Evolutionary conservation across 2,329 filamentous ascomycete genomes (phyloP).

Genomic region (Cyphellophora europaea): DNA sequence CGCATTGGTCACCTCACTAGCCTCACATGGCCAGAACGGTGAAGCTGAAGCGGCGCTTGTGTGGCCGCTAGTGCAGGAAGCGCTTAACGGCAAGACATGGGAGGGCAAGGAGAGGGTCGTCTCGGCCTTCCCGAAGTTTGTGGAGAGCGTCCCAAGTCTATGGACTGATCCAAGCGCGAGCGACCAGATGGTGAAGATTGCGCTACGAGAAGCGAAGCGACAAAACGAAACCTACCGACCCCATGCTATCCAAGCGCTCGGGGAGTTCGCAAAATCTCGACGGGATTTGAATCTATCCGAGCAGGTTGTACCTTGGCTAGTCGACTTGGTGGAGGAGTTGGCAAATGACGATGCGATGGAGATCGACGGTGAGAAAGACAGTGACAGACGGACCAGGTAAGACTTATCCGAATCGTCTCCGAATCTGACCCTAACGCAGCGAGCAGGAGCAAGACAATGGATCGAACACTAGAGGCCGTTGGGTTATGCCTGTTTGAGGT

Average conservation of each 20-base stretch:
- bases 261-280: conserved; percentile 59
- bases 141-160: conserved; percentile 52
- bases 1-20: conserved; percentile 58
- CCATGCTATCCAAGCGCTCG: conserved; percentile 63
- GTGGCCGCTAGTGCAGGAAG: conserved; percentile 78
- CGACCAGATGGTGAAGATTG: conserved; percentile 65
- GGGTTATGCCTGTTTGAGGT: conserved; percentile 16
- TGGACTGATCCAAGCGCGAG: conserved; percentile 49
- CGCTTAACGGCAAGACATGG: conserved; percentile 83
- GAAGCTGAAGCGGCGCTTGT: conserved; percentile 52
- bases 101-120: conserved; percentile 81
- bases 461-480: conserved; percentile 10
- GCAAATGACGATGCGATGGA: conserved; percentile 54
- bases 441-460: conserved; percentile 5
- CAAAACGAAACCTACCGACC: conserved; percentile 80
- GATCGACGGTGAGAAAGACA: conserved; percentile 42
- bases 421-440: conserved; percentile 8
- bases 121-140: conserved; percentile 68
- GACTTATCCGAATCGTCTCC: conserved; percentile 1
- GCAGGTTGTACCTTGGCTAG: conserved; percentile 44
- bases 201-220: conserved; percentile 77
- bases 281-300: conserved; percentile 62
- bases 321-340: conserved; percentile 51
- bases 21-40: conserved; percentile 42
- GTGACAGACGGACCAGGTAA: conserved; percentile 2